Percentiles rank a stretch among this genome's conserved stretches.
phyloP scores from a whole-genome alignment of 345 rosid species.

The Populus tremula region DNA sequence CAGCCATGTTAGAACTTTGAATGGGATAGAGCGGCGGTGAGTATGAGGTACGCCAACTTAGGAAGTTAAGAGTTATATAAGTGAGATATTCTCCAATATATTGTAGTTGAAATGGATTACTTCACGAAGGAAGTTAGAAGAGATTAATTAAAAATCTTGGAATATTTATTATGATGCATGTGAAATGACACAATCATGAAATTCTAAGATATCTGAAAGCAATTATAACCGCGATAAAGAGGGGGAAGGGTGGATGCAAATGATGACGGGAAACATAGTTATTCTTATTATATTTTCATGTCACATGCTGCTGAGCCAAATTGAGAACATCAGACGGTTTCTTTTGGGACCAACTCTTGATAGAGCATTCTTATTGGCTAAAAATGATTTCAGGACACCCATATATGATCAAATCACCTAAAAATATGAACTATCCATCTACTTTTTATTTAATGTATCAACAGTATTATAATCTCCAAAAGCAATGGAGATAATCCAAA shows the following conservation, averaged over 20 bases:
- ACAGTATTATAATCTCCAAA: neutral
- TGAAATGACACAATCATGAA: too few species aligned
- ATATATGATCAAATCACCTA: too few species aligned
- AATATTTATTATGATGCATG: neutral
- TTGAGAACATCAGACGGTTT: too few species aligned
- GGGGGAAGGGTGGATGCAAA: too few species aligned
- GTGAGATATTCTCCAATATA: too few species aligned
- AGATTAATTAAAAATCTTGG: neutral
- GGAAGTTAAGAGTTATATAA: too few species aligned
- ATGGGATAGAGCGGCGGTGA: neutral
- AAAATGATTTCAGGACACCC: neutral
- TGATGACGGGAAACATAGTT: too few species aligned
- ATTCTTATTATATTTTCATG: too few species aligned
- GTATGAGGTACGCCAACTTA: neutral
- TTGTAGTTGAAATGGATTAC: neutral
- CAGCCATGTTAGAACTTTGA: neutral
- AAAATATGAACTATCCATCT: neutral
- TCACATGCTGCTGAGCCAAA: neutral
- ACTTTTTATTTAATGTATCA: neutral
- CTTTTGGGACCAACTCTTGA: neutral
- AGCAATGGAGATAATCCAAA: constrained; percentile 1
- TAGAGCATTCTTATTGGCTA: neutral
- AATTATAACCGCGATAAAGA: too few species aligned
- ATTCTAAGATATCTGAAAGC: too few species aligned
- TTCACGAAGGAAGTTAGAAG: neutral